Percentiles rank a stretch among this genome's conserved stretches.
These are phyloP conservation scores for Colletotrichum australisinense DNA, from an alignment of 2,329 filamentous ascomycete genomes.

Conservation along the genomic window DNA sequence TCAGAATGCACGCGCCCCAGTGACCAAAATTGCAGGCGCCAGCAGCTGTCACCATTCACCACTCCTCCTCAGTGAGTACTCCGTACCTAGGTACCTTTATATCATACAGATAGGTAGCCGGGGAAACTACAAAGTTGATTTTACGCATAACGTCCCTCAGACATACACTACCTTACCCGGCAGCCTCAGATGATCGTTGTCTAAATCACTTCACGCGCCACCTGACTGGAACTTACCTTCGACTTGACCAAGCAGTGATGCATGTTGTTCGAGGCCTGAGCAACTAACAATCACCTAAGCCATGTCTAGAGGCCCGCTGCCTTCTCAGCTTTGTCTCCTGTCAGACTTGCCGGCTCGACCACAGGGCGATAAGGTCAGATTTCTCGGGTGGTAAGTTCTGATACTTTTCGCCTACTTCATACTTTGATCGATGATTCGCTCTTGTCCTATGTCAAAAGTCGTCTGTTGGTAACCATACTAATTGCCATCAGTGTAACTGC, in stretches of 20 bases:
- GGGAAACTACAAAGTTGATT: too few species aligned
- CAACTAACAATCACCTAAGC: neutral
- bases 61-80: too few species aligned
- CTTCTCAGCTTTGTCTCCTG: conserved; percentile 75
- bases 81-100: too few species aligned
- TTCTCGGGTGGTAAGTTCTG: conserved; percentile 82
- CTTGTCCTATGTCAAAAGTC: neutral
- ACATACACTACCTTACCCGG: neutral
- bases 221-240: too few species aligned
- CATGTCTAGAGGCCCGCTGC: conserved; percentile 70
- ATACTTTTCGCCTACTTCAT: conserved; percentile 1
- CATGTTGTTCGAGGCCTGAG: neutral
- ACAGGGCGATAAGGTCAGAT: conserved; percentile 84
- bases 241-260: neutral
- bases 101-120: too few species aligned
- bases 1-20: too few species aligned
- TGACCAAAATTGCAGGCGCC: neutral
- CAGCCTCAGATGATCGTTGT: neutral
- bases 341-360: conserved; percentile 64
- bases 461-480: conserved; percentile 32
- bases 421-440: neutral
- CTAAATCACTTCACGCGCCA: neutral
- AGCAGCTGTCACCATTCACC: neutral
- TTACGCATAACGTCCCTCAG: neutral
- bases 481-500: conserved; percentile 57